Evolutionary conservation across 495 filamentous ascomycete genomes (phyloP).

Genomic region (Viridothelium virens): DNA sequence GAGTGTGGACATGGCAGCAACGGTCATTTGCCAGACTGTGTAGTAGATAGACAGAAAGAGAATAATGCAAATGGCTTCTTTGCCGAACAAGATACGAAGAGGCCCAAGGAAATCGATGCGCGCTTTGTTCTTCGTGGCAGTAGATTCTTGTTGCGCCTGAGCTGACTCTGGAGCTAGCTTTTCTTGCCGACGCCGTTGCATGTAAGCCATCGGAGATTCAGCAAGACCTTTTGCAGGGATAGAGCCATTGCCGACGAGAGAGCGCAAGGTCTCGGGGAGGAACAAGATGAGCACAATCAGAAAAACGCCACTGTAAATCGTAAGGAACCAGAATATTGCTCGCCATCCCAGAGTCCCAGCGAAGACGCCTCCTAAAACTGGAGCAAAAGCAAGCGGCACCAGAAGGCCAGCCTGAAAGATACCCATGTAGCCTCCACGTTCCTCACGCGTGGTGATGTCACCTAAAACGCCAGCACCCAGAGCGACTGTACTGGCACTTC

Average conservation of each 20-base stretch:
- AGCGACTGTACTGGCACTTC: constrained; percentile 30
- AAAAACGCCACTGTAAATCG: constrained; percentile 44
- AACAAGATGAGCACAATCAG: constrained; percentile 43
- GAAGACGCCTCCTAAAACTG: constrained; percentile 48
- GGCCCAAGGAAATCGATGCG: constrained; percentile 31
- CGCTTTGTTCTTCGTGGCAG: neutral
- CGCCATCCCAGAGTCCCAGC: constrained; percentile 60
- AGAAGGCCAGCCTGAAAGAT: constrained; percentile 25
- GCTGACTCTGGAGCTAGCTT: neutral
- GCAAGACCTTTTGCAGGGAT: constrained; percentile 36
- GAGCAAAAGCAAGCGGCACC: constrained; percentile 26
- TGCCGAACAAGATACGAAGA: constrained; percentile 24
- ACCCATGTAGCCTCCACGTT: constrained; percentile 32
- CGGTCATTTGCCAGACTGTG: constrained; percentile 27
- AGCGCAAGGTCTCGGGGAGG: constrained; percentile 62
- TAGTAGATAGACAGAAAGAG: constrained; percentile 30
- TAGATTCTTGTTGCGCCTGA: neutral
- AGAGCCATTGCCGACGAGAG: constrained; percentile 65
- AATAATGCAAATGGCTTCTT: constrained; percentile 31
- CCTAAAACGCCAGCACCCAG: constrained; percentile 29
- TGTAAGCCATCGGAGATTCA: constrained; percentile 4
- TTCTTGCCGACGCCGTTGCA: neutral
- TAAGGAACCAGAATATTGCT: constrained; percentile 67
- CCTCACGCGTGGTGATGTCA: constrained; percentile 30
- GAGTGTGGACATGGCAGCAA: constrained; percentile 24